phyloP scores from a whole-genome alignment of 768 basidiomycete genomes.

The Lactifluus volemus region DNA sequence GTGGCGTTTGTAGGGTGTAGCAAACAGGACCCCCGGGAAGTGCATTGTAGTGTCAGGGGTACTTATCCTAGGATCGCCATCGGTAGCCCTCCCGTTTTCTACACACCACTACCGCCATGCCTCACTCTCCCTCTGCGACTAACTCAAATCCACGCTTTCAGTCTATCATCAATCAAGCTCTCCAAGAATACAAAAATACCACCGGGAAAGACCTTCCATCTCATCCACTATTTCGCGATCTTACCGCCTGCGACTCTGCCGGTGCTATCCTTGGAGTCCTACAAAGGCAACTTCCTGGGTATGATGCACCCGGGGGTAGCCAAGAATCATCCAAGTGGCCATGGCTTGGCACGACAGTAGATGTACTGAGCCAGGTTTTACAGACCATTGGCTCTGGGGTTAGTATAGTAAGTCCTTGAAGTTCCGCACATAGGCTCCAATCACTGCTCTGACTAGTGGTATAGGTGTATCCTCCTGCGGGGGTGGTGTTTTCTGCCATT shows the following conservation, averaged over 20 bases:
- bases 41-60: no score
- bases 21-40: no score
- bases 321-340: not conserved
- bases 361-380: not conserved
- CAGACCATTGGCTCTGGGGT: not conserved
- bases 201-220: not conserved
- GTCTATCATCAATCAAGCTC: not conserved
- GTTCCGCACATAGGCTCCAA: no score
- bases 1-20: no score
- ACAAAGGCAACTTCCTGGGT: not conserved
- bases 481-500: not conserved
- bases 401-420: not conserved
- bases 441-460: not conserved
- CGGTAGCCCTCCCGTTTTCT: no score
- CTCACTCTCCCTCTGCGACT: no score
- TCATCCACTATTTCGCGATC: not conserved
- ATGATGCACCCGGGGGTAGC: not conserved
- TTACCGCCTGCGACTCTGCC: not conserved
- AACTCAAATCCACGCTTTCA: not conserved
- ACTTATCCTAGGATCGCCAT: no score
- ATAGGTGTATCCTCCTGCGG: not conserved
- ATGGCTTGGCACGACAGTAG: not conserved
- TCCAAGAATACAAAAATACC: not conserved
- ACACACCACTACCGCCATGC: no score
- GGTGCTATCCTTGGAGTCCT: not conserved